Conservation (phyloP, 192 early-diverging fungal genomes). For the Linnemannia exigua region DNA sequence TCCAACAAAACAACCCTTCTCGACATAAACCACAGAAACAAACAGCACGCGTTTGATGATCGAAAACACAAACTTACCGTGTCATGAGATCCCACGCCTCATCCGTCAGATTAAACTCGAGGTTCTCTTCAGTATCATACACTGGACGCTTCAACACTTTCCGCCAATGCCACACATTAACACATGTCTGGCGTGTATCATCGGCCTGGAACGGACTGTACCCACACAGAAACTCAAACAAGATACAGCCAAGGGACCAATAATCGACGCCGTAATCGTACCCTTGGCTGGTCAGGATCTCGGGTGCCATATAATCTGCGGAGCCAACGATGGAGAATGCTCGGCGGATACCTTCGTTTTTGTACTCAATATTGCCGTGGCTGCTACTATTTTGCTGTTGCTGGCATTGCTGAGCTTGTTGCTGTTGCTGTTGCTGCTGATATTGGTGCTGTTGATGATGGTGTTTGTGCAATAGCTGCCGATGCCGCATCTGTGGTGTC, state of each 20-base stretch:
- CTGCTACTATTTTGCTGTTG: neutral
- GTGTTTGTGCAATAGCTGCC: neutral
- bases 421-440: neutral
- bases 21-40: too few relatives aligned
- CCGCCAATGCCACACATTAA: constrained; percentile 89
- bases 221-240: constrained; percentile 81
- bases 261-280: constrained; percentile 83
- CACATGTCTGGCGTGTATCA: constrained; percentile 78
- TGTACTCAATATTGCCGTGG: constrained; percentile 10
- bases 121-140: constrained; percentile 79
- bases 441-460: neutral
- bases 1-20: too few relatives aligned
- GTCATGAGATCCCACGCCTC: constrained; percentile 85
- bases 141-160: constrained; percentile 83
- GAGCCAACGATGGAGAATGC: constrained; percentile 90
- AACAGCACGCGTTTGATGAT: neutral
- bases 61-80: constrained; percentile 17
- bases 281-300: constrained; percentile 75
- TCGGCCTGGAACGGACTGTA: constrained; percentile 83
- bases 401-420: neutral
- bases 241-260: constrained; percentile 85
- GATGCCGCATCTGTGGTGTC: neutral
- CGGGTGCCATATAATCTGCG: constrained; percentile 91
- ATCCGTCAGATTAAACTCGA: constrained; percentile 82
- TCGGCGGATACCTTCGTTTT: constrained; percentile 68